These are phyloP conservation scores for Aurinia saxatilis DNA, from an alignment of 345 rosid species.

Conservation along the genomic window DNA sequence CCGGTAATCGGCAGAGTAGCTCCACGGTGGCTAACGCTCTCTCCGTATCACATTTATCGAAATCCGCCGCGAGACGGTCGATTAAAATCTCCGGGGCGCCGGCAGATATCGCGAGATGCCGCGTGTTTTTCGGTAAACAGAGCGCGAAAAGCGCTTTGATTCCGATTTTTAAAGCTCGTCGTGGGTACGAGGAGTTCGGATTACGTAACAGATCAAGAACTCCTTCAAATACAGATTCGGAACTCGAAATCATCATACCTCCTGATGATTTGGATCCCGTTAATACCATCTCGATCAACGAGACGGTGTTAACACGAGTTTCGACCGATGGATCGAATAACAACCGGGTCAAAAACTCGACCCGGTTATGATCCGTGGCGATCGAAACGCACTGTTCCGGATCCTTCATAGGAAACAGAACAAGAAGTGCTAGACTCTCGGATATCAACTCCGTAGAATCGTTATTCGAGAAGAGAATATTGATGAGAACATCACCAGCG, in stretches of 20 bases:
- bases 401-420: conserved; percentile 57
- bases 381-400: conserved; percentile 41
- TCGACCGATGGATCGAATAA: conserved; percentile 54
- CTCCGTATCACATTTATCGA: conserved; percentile 79
- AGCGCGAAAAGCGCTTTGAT: conserved; percentile 63
- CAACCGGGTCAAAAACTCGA: conserved; percentile 38
- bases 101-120: conserved; percentile 60
- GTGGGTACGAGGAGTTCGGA: conserved; percentile 43
- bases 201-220: conserved; percentile 47
- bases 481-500: conserved; percentile 34
- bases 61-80: conserved; percentile 57
- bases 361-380: conserved; percentile 39
- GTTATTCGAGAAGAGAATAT: conserved; percentile 36
- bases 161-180: conserved; percentile 57
- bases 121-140: conserved; percentile 60
- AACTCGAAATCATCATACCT: conserved; percentile 34
- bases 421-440: conserved; percentile 60
- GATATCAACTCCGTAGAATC: conserved; percentile 36
- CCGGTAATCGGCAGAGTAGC: conserved; percentile 63
- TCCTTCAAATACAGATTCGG: conserved; percentile 57
- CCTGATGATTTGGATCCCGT: conserved; percentile 58
- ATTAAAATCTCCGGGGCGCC: conserved; percentile 63
- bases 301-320: conserved; percentile 70
- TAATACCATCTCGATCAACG: conserved; percentile 59
- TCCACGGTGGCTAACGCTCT: conserved; percentile 76